Conservation (phyloP, 1,284 basidiomycete species). For the Exobasidium cylindrosporum region DNA sequence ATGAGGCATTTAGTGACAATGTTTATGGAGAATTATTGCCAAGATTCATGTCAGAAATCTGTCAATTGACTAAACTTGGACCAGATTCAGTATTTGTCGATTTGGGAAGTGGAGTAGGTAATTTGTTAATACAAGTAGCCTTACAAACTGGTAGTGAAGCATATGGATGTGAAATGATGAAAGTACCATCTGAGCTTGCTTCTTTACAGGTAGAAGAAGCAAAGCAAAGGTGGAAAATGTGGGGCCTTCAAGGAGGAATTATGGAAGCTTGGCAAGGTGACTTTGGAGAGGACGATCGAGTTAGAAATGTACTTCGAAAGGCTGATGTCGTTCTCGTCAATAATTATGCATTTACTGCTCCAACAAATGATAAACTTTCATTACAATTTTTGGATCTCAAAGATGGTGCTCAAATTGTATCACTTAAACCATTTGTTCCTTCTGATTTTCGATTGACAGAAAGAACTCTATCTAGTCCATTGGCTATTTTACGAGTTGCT, state of each 20-base stretch:
- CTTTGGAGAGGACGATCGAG: conserved; percentile 57
- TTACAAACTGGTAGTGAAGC: conserved; percentile 59
- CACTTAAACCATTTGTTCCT: conserved; percentile 61
- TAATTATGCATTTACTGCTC: conserved; percentile 59
- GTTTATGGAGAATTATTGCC: conserved; percentile 57
- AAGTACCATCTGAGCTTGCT: conserved; percentile 59
- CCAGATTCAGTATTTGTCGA: conserved; percentile 58
- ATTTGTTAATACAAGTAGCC: conserved; percentile 61
- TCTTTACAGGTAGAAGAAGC: conserved; percentile 59
- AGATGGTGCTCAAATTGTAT: conserved; percentile 60
- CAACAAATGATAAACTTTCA: conserved; percentile 60
- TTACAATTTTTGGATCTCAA: conserved; percentile 62
- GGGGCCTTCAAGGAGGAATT: conserved; percentile 58
- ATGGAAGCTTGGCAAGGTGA: conserved; percentile 59
- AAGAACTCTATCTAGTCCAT: conserved; percentile 45
- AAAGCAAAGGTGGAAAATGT: conserved; percentile 59
- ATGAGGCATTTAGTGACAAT: conserved; percentile 56
- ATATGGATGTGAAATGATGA: conserved; percentile 62
- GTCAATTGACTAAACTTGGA: conserved; percentile 51
- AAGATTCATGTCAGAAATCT: conserved; percentile 56
- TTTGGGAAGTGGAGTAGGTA: conserved; percentile 63
- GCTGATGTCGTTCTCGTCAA: conserved; percentile 63
- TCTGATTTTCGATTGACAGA: conserved; percentile 60
- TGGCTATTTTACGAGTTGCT: conserved; percentile 47
- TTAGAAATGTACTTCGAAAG: conserved; percentile 53